Base-by-base conservation (phyloP, 768 basidiomycete species). In the Naganishia kalamii region DNA sequence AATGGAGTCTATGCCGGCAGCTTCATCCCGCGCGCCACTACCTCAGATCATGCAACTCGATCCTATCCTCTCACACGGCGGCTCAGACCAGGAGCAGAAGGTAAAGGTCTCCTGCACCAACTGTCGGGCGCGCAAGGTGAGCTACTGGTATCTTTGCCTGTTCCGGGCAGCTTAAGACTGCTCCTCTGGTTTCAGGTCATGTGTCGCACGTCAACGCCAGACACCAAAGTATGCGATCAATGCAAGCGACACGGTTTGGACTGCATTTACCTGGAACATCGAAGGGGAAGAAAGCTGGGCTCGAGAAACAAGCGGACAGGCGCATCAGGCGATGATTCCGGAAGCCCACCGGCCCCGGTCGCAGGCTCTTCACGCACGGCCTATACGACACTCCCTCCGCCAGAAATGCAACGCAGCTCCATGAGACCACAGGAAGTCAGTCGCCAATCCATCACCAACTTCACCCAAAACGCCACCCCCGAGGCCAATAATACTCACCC, bases 21-120 rank as follows among this genome's bases (percentile, higher is more conserved):
- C n/a, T n/a, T n/a, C n/a, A n/a, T n/a, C n/a, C n/a, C n/a, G n/a
- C n/a, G n/a, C n/a, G n/a, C n/a, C n/a, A n/a, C n/a, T n/a, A n/a
- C n/a, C n/a, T n/a, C n/a, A n/a, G n/a, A n/a, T n/a, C n/a, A n/a
- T n/a, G n/a, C 27, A 49, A 49, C 32, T 17, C 17, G 13, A 30
- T 3, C 19, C 4, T 11, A 15, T 17, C 27, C 15, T n/a, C 32
- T 8, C 19, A 25, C 54, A 4, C 19, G 27, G 37, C 54, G 37
- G 37, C 11, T 23, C 54, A 19, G 54, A 57, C 21, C 23, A 33
- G 4, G 60, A 61, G 30, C 41, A 61, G 35, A 61, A 35, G 32
- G 11, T n/a, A n/a, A 61, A 61, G 25, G 60, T 48, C 21, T 61
- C 60, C 10, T 61, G 60, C 43, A 61, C 60, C n/a, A 46, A 30